Conservation (phyloP, 2,329 filamentous ascomycete species). For the Trichoderma guizhouense region DNA sequence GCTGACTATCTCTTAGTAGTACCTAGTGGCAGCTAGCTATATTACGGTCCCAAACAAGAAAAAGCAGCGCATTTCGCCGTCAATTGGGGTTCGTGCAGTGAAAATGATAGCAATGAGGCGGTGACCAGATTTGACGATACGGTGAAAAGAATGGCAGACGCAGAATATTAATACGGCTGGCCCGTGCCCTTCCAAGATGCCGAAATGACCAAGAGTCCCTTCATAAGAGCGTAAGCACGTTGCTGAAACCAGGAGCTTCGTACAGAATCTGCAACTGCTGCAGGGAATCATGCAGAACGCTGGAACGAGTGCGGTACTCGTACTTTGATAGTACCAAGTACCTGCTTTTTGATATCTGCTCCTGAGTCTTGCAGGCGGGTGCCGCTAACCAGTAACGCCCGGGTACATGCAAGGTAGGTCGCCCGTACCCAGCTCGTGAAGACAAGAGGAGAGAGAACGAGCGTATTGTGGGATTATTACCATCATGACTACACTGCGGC, state of each 20-base stretch:
- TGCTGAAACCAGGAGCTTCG: constrained; percentile 3
- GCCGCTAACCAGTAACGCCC: not conserved
- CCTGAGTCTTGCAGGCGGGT: not conserved
- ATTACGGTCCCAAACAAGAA: not conserved
- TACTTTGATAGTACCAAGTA: not conserved
- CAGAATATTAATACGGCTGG: not conserved
- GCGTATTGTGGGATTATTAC: not conserved
- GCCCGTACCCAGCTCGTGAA: not conserved
- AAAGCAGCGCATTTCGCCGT: not conserved
- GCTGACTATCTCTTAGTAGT: not conserved
- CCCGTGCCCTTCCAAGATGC: not conserved
- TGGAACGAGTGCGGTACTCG: too few species aligned
- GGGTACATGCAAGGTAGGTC: not conserved
- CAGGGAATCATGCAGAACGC: not conserved
- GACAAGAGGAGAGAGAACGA: not conserved
- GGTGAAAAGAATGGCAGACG: not conserved
- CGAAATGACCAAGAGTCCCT: constrained; percentile 1
- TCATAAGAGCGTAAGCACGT: not conserved
- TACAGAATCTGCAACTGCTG: not conserved
- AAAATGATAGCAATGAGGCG: not conserved
- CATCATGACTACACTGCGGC: not conserved
- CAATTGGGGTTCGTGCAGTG: not conserved
- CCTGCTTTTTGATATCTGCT: not conserved
- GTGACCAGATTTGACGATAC: not conserved
- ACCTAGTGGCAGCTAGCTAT: not conserved